A percentile compares a stretch with the other conserved stretches of the same genome.
These are phyloP conservation scores for Thermochaetoides dissita DNA, from an alignment of 2,329 filamentous ascomycete species.

Conservation along the genomic window DNA sequence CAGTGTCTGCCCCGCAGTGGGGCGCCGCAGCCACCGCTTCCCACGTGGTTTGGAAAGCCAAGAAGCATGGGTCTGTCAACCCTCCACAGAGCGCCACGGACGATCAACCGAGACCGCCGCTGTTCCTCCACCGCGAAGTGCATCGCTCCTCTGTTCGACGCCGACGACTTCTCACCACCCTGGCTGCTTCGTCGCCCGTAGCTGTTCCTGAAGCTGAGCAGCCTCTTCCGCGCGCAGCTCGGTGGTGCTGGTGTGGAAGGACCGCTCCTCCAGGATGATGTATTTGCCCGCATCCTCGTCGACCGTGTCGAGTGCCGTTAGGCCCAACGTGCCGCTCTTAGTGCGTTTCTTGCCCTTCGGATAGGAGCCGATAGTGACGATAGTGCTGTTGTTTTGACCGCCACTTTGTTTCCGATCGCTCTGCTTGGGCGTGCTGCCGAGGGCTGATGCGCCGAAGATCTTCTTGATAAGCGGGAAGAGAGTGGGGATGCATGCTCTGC, in stretches of 20 bases:
- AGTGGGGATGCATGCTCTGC: conserved; percentile 13
- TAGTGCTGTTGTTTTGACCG: neutral
- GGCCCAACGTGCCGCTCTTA: neutral
- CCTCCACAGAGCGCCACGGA: no score
- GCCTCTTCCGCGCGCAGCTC: conserved; percentile 3
- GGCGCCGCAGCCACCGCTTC: no score
- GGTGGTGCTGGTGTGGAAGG: conserved; percentile 7
- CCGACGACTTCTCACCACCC: neutral
- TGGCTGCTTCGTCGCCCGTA: neutral
- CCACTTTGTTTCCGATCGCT: neutral
- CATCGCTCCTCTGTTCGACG: no score
- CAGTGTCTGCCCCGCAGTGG: no score
- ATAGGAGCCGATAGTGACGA: conserved; percentile 11
- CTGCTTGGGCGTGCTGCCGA: conserved; percentile 3
- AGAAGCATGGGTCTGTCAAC: no score
- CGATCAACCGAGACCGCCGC: no score
- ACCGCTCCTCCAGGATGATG: conserved; percentile 8
- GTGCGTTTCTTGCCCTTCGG: conserved; percentile 6
- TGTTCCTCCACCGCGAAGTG: no score
- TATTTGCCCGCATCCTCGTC: conserved; percentile 7
- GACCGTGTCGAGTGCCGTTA: conserved; percentile 7
- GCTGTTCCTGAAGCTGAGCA: neutral
- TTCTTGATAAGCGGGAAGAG: conserved; percentile 15
- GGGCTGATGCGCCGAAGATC: conserved; percentile 8
- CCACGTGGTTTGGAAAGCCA: no score